Evolutionary conservation across 2,329 filamentous ascomycete species (phyloP), one percentile per base, ranked within the genome.

Genomic region (Cercospora zeae-maydis): DNA sequence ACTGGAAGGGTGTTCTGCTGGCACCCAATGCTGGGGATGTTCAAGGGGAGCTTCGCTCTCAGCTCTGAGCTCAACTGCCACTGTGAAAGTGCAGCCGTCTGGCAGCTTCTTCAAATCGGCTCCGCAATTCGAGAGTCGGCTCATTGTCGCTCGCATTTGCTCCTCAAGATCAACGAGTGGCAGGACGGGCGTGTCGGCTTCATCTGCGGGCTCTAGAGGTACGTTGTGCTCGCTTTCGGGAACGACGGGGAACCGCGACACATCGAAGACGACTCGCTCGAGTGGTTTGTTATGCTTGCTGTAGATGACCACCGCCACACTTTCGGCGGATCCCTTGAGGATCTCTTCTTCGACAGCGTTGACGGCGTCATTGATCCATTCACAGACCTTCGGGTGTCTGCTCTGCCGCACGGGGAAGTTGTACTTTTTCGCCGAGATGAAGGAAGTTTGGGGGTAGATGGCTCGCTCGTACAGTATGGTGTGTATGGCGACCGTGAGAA

Each of bases 331-430:
- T 67, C 83, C 81, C 74, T 76, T 83, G 53, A 89, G 82, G 36
- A 96, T 82, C 78, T 96, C 89, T 3, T 80, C 81, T 63, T 85
- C 82, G 21, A 92, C 84, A 36, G 91, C 89, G 66, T 86, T 80
- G 45, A 95, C 85, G 68, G 92, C 91, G 75, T 95, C 90, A 73
- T 83, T 85, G 76, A 96, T 87, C 90, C 93, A 97, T 71, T 86
- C 80, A 81, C 91, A 96, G 67, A 96, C 89, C 70, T 86, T 85
- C 0, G 93, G 91, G 76, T 96, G 92, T 62, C 92, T 89, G 64
- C 87, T 93, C 75, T 96, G 92, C 71, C 90, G 88, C 51, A 96
- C 89, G 31, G 91, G 84, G 63, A 92, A 87, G 78, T 93, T 92
- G 81, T 93, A 93, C 71, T 91, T 92, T 67, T 89, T 86, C 39